These are phyloP conservation scores for Aurantiochytrium sp. DNA, from an alignment of 108 stramenopile genomes.

Conservation along the genomic window DNA sequence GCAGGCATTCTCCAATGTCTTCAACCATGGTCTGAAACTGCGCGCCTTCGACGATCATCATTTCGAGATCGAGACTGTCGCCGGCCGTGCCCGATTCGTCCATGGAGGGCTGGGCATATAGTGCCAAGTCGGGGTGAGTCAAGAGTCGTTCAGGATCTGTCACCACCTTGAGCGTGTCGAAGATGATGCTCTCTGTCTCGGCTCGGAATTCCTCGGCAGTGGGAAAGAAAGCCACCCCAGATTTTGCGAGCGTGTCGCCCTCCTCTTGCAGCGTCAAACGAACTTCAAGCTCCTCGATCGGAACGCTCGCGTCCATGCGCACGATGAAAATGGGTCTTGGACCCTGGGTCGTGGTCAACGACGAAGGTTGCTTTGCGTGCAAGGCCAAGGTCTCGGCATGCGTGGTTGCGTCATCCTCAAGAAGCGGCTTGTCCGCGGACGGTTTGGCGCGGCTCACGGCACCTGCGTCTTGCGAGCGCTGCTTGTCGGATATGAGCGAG, in stretches of 20 bases:
- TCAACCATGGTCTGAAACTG: constrained; percentile 17
- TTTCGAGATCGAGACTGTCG: background rate
- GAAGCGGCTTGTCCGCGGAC: background rate
- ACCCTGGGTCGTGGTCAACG: background rate
- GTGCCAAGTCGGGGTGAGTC: background rate
- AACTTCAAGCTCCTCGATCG: background rate
- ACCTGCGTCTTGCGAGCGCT: background rate
- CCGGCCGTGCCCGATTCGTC: background rate
- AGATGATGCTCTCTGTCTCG: background rate
- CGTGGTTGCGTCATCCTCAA: too few species aligned
- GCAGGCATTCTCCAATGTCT: background rate
- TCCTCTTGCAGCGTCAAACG: background rate
- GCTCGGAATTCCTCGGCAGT: background rate
- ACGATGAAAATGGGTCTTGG: background rate
- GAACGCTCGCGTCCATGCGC: background rate
- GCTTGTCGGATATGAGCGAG: background rate
- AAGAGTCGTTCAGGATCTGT: background rate
- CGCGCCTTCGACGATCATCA: background rate
- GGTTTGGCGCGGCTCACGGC: background rate
- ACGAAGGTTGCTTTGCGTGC: background rate
- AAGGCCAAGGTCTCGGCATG: too few species aligned
- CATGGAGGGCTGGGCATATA: background rate
- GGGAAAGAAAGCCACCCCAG: background rate
- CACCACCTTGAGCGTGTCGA: constrained; percentile 6
- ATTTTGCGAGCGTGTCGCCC: background rate